Evolutionary conservation across 148 eudicot genomes (phyloP), one percentile per base, ranked within the genome.

Genomic region (Spergularia marina): DNA sequence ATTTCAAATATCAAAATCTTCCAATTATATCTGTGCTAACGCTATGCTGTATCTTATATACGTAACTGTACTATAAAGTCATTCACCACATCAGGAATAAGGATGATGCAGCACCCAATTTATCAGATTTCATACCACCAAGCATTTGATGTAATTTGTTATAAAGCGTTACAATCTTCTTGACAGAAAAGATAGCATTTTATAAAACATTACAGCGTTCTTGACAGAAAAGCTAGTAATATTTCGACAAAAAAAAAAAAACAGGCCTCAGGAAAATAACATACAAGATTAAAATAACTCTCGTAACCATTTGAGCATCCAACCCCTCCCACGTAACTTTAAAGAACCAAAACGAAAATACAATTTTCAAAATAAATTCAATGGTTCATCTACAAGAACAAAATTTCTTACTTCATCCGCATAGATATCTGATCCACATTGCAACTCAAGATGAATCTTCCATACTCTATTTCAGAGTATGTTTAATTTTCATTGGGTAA

Each of bases 41-140:
- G 70, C 36, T 39, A 17, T 34, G 25, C n/a, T 44, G 25, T 10
- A 41, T 18, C 25, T 47, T 17, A 68, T 44, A 47, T 51, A 49
- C 39, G 34, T 10, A 21, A 23, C 71, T 68, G n/a, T 66, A 25
- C 11, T 55, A 30, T 47, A 7, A 49, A 18, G 7, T 47, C 53
- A 49, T 68, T 68, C 72, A 53, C 53, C 68, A 65, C 2, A 62
- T 65, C 58, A 51, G 58, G 72, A 66, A 36, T 18, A 53, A 69
- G 34, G 41, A 44, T 52, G 30, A 69, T 69, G 57, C 9, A 21
- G 72, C 72, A 69, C 52, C 40, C 55, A 58, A 69, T 53, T 69
- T 52, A 57, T 25, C 59, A 12, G 23, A n/a, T n/a, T 8, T 64
- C 36, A 34, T 64, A 20, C 68, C 39, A 64, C 8, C 14, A 16